phyloP scores from a whole-genome alignment of 371 early-diverging fungal genomes.

The Zancudomyces culisetae region DNA sequence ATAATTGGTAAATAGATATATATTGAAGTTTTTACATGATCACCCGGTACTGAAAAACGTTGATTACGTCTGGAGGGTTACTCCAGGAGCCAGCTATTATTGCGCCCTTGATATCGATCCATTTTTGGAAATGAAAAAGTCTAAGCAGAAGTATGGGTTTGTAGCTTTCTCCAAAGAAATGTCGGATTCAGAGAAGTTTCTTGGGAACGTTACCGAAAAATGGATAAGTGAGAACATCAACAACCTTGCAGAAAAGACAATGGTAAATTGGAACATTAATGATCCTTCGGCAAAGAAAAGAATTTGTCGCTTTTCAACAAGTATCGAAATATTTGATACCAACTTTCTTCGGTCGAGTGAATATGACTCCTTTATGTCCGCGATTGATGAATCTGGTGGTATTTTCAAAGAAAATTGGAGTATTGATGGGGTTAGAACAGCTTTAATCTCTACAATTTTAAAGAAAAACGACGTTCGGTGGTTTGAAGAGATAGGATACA shows the following conservation, averaged over 20 bases:
- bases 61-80: constrained; percentile 77
- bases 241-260: constrained; percentile 19
- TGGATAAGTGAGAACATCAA: constrained; percentile 26
- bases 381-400: constrained; percentile 55
- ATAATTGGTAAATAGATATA: constrained; percentile 77
- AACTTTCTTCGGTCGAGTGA: constrained; percentile 18
- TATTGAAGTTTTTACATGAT: constrained; percentile 41
- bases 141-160: constrained; percentile 41
- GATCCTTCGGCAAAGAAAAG: constrained; percentile 59
- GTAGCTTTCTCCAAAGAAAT: constrained; percentile 56
- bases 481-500: constrained; percentile 70
- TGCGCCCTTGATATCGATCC: constrained; percentile 59
- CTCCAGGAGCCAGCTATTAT: constrained; percentile 59
- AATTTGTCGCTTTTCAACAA: constrained; percentile 87
- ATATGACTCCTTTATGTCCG: constrained; percentile 51
- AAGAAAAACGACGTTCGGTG: constrained; percentile 56
- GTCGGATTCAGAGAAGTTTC: constrained; percentile 44
- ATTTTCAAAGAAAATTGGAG: constrained; percentile 95
- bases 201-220: constrained; percentile 39
- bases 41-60: constrained; percentile 50
- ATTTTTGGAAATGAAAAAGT: constrained; percentile 23
- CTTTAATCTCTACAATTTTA: constrained; percentile 59
- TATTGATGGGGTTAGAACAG: constrained; percentile 80
- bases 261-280: constrained; percentile 26
- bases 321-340: constrained; percentile 79